Percentiles rank a stretch among this genome's conserved stretches.
Conservation (phyloP, 768 basidiomycete species). For the Leccinum subtestaceum region DNA sequence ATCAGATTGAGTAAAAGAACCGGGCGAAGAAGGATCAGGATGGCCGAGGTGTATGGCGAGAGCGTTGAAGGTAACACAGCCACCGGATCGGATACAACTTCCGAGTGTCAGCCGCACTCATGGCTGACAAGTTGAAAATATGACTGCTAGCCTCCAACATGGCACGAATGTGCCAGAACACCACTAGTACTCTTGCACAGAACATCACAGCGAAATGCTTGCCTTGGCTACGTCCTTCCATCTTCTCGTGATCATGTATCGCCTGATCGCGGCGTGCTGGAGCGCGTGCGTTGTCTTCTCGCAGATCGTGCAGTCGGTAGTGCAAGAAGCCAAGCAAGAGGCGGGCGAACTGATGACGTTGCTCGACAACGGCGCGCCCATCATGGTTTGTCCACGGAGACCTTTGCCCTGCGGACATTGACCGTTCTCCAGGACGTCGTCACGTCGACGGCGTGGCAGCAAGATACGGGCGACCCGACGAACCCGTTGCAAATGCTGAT, state of each 20-base stretch:
- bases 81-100: background rate
- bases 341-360: constrained; percentile 13
- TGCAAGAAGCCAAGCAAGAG: constrained; percentile 18
- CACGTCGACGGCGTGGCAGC: background rate
- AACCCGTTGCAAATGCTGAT: constrained; percentile 19
- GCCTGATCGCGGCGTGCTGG: constrained; percentile 3
- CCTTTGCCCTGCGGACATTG: too few species aligned
- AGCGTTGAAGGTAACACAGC: too few species aligned
- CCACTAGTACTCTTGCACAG: background rate
- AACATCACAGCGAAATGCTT: background rate
- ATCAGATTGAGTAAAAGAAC: too few species aligned
- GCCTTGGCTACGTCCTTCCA: background rate
- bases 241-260: constrained; percentile 5
- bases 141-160: background rate
- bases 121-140: background rate
- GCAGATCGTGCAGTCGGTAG: constrained; percentile 7
- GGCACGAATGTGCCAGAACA: too few species aligned
- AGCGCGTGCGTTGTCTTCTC: constrained; percentile 13
- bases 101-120: background rate
- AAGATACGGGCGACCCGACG: background rate
- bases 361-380: constrained; percentile 6
- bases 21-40: too few species aligned
- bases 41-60: too few species aligned
- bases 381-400: background rate
- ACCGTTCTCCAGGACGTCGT: constrained; percentile 5